A percentile compares a stretch with the other conserved stretches of the same genome.
Evolutionary conservation across 83 land plant genomes (phyloP).

Genomic region (Picea abies): DNA sequence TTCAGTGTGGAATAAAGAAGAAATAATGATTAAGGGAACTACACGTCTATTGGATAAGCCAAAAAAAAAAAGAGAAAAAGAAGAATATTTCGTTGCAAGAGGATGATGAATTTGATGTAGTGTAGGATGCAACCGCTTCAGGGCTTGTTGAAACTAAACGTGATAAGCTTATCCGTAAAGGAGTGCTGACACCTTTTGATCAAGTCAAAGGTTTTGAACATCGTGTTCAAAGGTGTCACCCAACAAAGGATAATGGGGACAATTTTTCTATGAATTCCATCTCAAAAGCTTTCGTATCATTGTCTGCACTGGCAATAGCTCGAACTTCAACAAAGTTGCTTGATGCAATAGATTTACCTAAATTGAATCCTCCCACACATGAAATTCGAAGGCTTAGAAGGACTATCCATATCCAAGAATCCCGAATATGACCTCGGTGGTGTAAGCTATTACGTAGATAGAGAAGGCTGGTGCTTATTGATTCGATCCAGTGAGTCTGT

Average conservation of each 20-base stretch:
- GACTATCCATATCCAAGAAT: constrained; percentile 11
- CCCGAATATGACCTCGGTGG: too few relatives aligned
- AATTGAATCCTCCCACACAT: constrained; percentile 73
- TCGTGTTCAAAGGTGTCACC: constrained; percentile 61
- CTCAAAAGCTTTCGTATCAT: constrained; percentile 56
- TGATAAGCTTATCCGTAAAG: too few relatives aligned
- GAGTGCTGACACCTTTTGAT: too few relatives aligned
- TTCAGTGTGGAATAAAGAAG: constrained; percentile 14
- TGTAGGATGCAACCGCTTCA: constrained; percentile 80
- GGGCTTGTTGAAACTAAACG: constrained; percentile 77
- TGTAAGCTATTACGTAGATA: too few relatives aligned
- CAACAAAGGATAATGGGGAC: constrained; percentile 32
- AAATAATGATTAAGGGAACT: constrained; percentile 13
- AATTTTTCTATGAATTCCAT: constrained; percentile 47
- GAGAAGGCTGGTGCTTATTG: too few relatives aligned
- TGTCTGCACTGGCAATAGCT: constrained; percentile 65
- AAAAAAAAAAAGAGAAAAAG: neutral
- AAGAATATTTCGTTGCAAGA: constrained; percentile 52
- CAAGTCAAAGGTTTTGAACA: constrained; percentile 90
- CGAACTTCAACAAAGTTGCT: constrained; percentile 86
- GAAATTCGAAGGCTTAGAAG: constrained; percentile 70
- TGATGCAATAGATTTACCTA: constrained; percentile 69
- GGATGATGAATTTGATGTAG: constrained; percentile 85
- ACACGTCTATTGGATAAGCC: constrained; percentile 26
- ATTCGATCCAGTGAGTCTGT: too few relatives aligned